phyloP scores from a whole-genome alignment of 164 flowering plant genomes.

The Pachysandra terminalis region DNA sequence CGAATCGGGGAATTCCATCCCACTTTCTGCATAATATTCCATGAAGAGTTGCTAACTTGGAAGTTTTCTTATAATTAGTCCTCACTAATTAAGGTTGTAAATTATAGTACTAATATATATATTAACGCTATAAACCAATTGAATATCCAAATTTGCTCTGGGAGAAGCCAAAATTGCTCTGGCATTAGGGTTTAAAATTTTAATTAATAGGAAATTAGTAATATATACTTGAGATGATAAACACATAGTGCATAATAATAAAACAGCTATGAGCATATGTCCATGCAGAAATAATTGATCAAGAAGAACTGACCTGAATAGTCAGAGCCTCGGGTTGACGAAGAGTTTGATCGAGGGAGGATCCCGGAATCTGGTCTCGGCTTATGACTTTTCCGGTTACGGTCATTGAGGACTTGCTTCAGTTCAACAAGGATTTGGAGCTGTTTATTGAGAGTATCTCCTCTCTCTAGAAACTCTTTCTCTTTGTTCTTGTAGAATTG shows the following conservation, averaged over 20 bases:
- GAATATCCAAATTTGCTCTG: too few relatives aligned
- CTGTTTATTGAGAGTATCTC: slow-evolving; percentile 69
- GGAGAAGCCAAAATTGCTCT: too few relatives aligned
- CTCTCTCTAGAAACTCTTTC: slow-evolving; percentile 69
- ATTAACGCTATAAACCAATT: too few relatives aligned
- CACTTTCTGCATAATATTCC: slow-evolving; percentile 30
- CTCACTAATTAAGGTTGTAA: too few relatives aligned
- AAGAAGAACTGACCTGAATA: slow-evolving; percentile 33
- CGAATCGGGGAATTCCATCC: slow-evolving; percentile 41
- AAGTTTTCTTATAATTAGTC: too few relatives aligned
- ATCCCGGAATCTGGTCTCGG: slow-evolving; percentile 14
- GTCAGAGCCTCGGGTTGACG: slow-evolving; percentile 43
- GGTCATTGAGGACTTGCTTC: slow-evolving; percentile 52
- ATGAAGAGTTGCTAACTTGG: neutral
- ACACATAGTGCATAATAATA: too few relatives aligned
- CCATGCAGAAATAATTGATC: too few relatives aligned
- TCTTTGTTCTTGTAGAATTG: slow-evolving; percentile 63
- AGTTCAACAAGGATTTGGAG: slow-evolving; percentile 62
- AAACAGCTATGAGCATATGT: too few relatives aligned
- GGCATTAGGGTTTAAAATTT: too few relatives aligned
- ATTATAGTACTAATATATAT: too few relatives aligned
- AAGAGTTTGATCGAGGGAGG: slow-evolving; percentile 38
- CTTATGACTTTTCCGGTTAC: slow-evolving; percentile 36
- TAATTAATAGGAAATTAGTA: too few relatives aligned
- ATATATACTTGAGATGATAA: too few relatives aligned